Conservation (phyloP, 306 rosid genomes). For the Senna siamea region DNA sequence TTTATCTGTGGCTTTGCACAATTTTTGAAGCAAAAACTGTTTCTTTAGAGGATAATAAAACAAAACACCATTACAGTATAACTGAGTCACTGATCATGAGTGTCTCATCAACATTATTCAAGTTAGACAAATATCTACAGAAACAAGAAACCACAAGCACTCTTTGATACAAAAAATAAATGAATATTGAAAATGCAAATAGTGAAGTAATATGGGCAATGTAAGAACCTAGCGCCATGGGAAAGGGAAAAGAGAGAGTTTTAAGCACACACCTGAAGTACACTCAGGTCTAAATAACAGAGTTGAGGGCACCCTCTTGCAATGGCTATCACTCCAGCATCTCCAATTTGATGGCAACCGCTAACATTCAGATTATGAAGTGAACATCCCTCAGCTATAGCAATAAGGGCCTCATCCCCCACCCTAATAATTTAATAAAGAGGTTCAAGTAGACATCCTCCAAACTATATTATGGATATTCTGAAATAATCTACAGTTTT, state of each 20-base stretch:
- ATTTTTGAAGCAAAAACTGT: slow-evolving; percentile 2
- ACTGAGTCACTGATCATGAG: slow-evolving; percentile 1
- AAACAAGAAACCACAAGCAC: slow-evolving; percentile 22
- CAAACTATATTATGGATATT: slow-evolving; percentile 2
- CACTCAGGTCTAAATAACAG: slow-evolving; percentile 75
- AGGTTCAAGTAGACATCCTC: slow-evolving; percentile 24
- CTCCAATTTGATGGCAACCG: slow-evolving; percentile 93
- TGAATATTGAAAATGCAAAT: slow-evolving; percentile 11
- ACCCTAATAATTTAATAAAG: slow-evolving; percentile 57
- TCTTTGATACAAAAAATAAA: not conserved
- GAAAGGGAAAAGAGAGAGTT: slow-evolving; percentile 32
- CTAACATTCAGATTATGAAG: slow-evolving; percentile 85
- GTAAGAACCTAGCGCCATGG: not conserved
- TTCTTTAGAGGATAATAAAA: not conserved
- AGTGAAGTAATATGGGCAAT: not conserved
- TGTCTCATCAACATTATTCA: slow-evolving; percentile 28
- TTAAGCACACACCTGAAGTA: slow-evolving; percentile 71
- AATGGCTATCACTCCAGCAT: slow-evolving; percentile 86
- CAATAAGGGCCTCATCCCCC: slow-evolving; percentile 86
- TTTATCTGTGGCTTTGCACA: not conserved
- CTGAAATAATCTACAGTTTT: slow-evolving; percentile 22
- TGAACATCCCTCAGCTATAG: slow-evolving; percentile 78
- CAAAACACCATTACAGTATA: not conserved
- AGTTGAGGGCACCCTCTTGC: slow-evolving; percentile 92
- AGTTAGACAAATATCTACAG: slow-evolving; percentile 17